These are phyloP conservation scores for Fusarium sacchari DNA, from an alignment of 2,329 filamentous ascomycete genomes.

Conservation along the genomic window DNA sequence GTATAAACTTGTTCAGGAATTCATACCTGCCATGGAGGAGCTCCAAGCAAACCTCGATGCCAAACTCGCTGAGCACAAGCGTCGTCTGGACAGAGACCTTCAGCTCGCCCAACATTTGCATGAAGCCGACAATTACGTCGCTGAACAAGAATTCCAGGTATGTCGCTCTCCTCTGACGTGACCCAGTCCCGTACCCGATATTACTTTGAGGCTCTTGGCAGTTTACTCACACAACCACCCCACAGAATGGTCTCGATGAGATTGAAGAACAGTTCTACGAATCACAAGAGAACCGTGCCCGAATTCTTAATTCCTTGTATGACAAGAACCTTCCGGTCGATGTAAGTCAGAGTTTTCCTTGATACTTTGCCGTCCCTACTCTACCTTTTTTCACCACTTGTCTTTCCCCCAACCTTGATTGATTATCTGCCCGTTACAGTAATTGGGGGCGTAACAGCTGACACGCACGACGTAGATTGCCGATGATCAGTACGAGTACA, in stretches of 20 bases:
- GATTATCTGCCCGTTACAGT: constrained; percentile 11
- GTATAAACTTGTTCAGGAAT: constrained; percentile 65
- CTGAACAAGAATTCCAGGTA: constrained; percentile 53
- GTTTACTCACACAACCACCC: constrained; percentile 26
- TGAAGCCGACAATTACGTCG: constrained; percentile 47
- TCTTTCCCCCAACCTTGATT: constrained; percentile 34
- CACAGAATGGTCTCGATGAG: constrained; percentile 53
- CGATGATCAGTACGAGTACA: constrained; percentile 59
- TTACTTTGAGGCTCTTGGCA: constrained; percentile 35
- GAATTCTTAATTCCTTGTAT: constrained; percentile 57
- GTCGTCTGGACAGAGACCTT: constrained; percentile 49
- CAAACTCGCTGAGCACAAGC: constrained; percentile 46
- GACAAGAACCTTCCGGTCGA: constrained; percentile 58
- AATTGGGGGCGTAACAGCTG: constrained; percentile 25
- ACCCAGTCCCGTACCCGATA: constrained; percentile 32
- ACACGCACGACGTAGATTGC: constrained; percentile 47
- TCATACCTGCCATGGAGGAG: constrained; percentile 59
- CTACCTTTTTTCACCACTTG: constrained; percentile 9
- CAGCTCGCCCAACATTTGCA: constrained; percentile 53
- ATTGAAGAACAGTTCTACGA: constrained; percentile 56
- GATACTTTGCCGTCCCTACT: constrained; percentile 15
- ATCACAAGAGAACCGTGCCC: constrained; percentile 57
- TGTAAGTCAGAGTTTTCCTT: constrained; percentile 52
- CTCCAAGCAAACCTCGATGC: constrained; percentile 53
- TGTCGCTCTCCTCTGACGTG: constrained; percentile 28